Conservation (phyloP, 2,329 filamentous ascomycete genomes). For the Arachnopeziza araneosa region DNA sequence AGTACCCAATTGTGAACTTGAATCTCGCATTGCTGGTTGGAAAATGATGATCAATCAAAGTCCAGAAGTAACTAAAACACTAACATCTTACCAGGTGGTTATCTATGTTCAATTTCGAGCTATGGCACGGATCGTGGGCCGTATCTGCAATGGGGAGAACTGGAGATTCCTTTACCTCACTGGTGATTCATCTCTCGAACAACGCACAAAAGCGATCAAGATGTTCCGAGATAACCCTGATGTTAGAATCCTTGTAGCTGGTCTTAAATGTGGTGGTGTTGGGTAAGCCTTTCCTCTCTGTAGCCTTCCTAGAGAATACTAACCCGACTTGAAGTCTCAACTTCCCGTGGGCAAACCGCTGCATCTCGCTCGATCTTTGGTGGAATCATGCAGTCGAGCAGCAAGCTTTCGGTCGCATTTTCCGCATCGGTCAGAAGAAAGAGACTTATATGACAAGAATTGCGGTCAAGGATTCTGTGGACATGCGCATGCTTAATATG, state of each 20-base stretch:
- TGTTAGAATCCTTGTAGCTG: constrained; percentile 46
- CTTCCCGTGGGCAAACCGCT: constrained; percentile 47
- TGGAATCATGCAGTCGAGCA: constrained; percentile 42
- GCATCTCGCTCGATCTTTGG: constrained; percentile 38
- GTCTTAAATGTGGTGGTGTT: constrained; percentile 49
- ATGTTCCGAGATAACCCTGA: constrained; percentile 38
- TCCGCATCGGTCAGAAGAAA: constrained; percentile 58
- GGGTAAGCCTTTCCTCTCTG: constrained; percentile 20
- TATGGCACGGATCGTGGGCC: constrained; percentile 45
- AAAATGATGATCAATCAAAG: neutral
- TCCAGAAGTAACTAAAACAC: neutral
- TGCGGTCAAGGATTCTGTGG: constrained; percentile 49
- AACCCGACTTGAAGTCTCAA: constrained; percentile 38
- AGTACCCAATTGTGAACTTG: neutral
- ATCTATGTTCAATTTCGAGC: constrained; percentile 54
- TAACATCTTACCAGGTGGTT: constrained; percentile 31
- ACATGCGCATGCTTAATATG: constrained; percentile 48
- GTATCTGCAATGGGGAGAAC: constrained; percentile 42
- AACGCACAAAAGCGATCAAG: constrained; percentile 41
- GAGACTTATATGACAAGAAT: constrained; percentile 55
- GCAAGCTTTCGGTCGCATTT: constrained; percentile 58
- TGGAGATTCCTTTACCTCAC: constrained; percentile 40
- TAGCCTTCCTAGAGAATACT: too few species aligned
- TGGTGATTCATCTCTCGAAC: constrained; percentile 41
- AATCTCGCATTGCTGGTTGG: neutral